phyloP scores from a whole-genome alignment of 805 yeast species.

The Teunomyces panamensis region DNA sequence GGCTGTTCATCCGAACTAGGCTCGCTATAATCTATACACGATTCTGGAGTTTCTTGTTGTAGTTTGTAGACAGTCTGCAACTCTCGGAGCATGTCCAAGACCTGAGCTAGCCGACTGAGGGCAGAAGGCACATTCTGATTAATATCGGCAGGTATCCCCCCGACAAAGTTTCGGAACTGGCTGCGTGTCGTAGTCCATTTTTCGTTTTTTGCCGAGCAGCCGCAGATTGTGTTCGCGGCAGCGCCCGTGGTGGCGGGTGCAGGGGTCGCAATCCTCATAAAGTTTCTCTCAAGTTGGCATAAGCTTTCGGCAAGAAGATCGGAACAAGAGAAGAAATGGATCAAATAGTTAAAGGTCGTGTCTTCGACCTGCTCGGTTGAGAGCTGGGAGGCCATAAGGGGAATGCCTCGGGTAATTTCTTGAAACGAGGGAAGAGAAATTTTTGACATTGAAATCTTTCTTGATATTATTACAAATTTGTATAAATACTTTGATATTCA shows the following conservation, averaged over 20 bases:
- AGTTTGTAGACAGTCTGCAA: not conserved
- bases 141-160: not conserved
- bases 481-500: too few relatives aligned
- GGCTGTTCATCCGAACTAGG: not conserved
- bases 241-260: not conserved
- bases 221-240: not conserved
- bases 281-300: not conserved
- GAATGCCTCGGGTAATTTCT: conserved; percentile 3
- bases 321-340: not conserved
- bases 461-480: too few relatives aligned
- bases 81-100: not conserved
- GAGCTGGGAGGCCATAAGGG: not conserved
- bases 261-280: not conserved
- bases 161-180: not conserved
- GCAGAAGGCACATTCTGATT: not conserved
- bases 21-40: not conserved
- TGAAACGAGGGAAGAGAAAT: conserved; percentile 3
- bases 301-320: conserved; percentile 1
- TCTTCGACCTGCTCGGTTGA: not conserved
- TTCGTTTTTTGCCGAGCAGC: not conserved
- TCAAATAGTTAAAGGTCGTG: not conserved
- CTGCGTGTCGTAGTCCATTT: not conserved
- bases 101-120: conserved; percentile 1
- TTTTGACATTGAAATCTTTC: not conserved
- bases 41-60: not conserved